Evolutionary conservation across 2,329 filamentous ascomycete species (phyloP).

Genomic region (Microsporum ferrugineum): DNA sequence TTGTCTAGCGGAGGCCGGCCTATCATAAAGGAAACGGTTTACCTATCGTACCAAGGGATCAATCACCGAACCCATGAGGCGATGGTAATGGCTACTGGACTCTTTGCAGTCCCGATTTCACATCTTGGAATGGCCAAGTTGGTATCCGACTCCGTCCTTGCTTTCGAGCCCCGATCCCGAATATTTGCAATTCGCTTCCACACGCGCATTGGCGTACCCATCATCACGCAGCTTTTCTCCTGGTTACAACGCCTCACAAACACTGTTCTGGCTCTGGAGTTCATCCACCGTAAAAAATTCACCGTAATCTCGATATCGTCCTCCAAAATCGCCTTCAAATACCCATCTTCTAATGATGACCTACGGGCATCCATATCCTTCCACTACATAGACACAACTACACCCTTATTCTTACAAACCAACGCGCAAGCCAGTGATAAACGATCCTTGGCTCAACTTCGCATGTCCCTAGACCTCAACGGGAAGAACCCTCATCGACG

Average conservation of each 20-base stretch:
- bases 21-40: conserved; percentile 26
- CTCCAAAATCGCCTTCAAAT: conserved; percentile 26
- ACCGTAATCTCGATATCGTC: conserved; percentile 25
- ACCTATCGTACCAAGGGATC: conserved; percentile 30
- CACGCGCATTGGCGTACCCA: conserved; percentile 25
- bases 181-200: conserved; percentile 31
- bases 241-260: conserved; percentile 30
- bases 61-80: conserved; percentile 24
- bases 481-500: conserved; percentile 30
- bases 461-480: conserved; percentile 26
- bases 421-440: conserved; percentile 1
- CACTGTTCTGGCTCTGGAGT: conserved; percentile 26
- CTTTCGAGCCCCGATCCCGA: conserved; percentile 24
- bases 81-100: conserved; percentile 29
- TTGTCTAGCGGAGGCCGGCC: conserved; percentile 18
- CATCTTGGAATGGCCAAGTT: conserved; percentile 19
- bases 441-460: conserved; percentile 7
- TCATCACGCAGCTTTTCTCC: conserved; percentile 27
- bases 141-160: conserved; percentile 22
- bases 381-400: conserved; percentile 14
- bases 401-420: not conserved
- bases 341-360: conserved; percentile 20
- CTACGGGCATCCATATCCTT: conserved; percentile 26
- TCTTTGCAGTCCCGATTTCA: conserved; percentile 21
- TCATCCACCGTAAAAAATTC: conserved; percentile 26